Conservation (phyloP, 169 alveolate species). For the Sarcocystis neurona region DNA sequence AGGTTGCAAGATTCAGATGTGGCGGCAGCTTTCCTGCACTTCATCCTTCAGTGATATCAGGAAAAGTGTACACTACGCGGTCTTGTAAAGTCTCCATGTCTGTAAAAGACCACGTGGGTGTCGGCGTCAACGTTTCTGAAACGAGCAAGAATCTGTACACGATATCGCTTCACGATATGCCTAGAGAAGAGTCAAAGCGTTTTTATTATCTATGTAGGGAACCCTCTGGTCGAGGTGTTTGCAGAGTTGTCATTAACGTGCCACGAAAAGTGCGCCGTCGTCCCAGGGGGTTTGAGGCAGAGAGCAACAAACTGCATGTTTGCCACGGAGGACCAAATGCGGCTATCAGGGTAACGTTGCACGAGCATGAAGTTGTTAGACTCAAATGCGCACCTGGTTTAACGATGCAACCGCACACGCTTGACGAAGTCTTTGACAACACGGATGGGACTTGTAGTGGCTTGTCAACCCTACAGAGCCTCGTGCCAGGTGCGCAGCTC, state of each 20-base stretch:
- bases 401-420: background rate
- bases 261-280: background rate
- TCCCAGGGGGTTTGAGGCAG: background rate
- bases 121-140: background rate
- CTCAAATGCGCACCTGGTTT: slow-evolving; percentile 24
- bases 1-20: too few species aligned
- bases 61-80: background rate
- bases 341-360: background rate
- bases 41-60: background rate
- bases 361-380: background rate
- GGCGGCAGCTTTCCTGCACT: background rate
- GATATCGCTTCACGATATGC: background rate
- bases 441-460: slow-evolving; percentile 12
- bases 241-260: slow-evolving; percentile 3
- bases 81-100: background rate
- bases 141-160: background rate
- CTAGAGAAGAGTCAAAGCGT: background rate
- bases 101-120: background rate
- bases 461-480: background rate
- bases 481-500: slow-evolving; percentile 2
- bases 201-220: background rate
- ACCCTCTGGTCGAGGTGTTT: background rate
- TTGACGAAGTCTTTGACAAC: background rate
- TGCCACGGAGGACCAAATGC: slow-evolving; percentile 20
- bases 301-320: slow-evolving; percentile 14